Evolutionary conservation across 352 stramenopile genomes (phyloP), one percentile per base, ranked within the genome.

Genomic region (Globisporangium polare): DNA sequence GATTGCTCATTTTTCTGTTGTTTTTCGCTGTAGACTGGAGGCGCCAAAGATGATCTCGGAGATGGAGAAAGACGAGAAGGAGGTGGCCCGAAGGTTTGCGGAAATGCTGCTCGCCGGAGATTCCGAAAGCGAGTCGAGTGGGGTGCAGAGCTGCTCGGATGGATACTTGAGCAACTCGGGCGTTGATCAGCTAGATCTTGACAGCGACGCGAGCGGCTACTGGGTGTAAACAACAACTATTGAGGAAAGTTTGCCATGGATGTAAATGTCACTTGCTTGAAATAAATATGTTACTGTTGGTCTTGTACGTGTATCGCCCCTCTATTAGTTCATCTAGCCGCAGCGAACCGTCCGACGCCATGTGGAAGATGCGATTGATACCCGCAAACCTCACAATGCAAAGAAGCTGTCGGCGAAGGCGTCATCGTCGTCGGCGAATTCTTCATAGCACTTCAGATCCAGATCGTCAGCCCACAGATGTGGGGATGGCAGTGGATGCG

Each of bases 61-160:
- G 53, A 78, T 83, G 62, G 73, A 75, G 20, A 72, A 86, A 63
- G 72, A 78, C 27, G 65, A 85, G 29, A 72, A 77, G 22, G 66
- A 69, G 4, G 70, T 86, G 53, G 68, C 73, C 35, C 64, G 68
- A 12, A 71, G 72, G 35, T 64, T 68, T 12, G 69, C 64, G 9
- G 61, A 68, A 26, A 69, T 63, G 55, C 41, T 63, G 24, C 49
- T 63, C 2, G 62, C 55, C 3, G 62, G 49, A 4, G 55, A 64
- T 22, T 67, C 61, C 5, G 62, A n/a, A 17, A 78, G 74, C 33
- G 75, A 77, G 4, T 74, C 73, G 27, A 89, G 78, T 56, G 80
- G 80, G 1, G 84, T 90, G 61, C 45, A 88, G 47, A 92, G 68
- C 53, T 88, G 82, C 55, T 89, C 77, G 41, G 74, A 66, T 27